Evolutionary conservation across 805 yeast genomes (phyloP), one percentile per base, ranked within the genome.

Genomic region (Huiozyma naganishii): DNA sequence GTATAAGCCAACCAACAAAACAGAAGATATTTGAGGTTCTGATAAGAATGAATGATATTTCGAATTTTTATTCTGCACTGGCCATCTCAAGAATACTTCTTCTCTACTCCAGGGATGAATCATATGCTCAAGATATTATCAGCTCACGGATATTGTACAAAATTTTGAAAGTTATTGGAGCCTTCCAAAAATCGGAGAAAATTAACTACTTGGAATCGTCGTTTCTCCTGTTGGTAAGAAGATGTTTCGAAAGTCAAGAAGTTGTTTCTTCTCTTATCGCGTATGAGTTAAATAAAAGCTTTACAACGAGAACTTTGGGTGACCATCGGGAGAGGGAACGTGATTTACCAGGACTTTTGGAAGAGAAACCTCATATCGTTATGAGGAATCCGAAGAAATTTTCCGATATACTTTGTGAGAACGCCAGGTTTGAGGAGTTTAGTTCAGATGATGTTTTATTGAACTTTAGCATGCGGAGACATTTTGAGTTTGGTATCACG

Each of bases 201-300:
- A 61, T 67, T 2, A 64, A 64, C 37, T 60, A 62, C 46, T 45
- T 78, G 1, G 79, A 77, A 46, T 64, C 71, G 6, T 59, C 76
- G 1, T 66, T 79, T 17, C 67, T 77, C 0, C 65, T 76, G 9
- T 64, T 87, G 32, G 58, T 80, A 1, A 73, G 95, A 56, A 69
- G 83, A 37, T 79, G 88, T 45, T 77, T 80, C 57, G 97, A 88
- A 59, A 73, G 77, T 3, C 58, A 65, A 0, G 71, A 68, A 0
- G 63, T 74, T 9, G 64, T 86, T 5, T 65, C 68, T 29, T 64
- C 65, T 7, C 62, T 73, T 34, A 74, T 85, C 53, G 52, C 63
- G 0, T 65, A 70, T 23, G 87, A 80, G 44, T 57, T 84, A 8
- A 58, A 69, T 4, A 66, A 63, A 27, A 62, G 69, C 29, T 70